These are phyloP conservation scores for Alternaria brassicicola DNA, from an alignment of 2,329 filamentous ascomycete genomes.

Conservation along the genomic window DNA sequence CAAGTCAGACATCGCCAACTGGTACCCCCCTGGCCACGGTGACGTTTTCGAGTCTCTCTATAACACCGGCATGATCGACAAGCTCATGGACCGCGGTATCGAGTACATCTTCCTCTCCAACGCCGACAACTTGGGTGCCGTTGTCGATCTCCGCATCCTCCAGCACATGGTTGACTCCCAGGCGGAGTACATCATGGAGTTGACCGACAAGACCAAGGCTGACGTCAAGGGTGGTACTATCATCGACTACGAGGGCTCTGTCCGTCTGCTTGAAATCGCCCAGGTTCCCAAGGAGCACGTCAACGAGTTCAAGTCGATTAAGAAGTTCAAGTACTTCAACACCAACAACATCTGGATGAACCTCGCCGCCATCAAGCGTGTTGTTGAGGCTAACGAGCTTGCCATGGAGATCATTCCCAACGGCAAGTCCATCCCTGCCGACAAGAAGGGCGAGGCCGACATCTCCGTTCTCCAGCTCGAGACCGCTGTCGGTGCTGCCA, in stretches of 20 bases:
- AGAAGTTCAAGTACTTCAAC: conserved; percentile 99
- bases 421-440: conserved; percentile 96
- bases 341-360: conserved; percentile 99
- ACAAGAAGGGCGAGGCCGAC: conserved; percentile 99
- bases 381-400: conserved; percentile 97
- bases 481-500: conserved; percentile 96
- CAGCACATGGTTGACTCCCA: conserved; percentile 99
- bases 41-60: conserved; percentile 99
- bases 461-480: conserved; percentile 97
- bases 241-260: conserved; percentile 97
- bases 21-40: conserved; percentile 99
- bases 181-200: conserved; percentile 99
- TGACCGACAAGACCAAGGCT: conserved; percentile 99
- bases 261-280: conserved; percentile 95
- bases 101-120: conserved; percentile 99
- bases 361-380: conserved; percentile 94
- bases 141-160: conserved; percentile 96
- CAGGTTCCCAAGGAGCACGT: conserved; percentile 99
- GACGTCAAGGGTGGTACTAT: conserved; percentile 99
- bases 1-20: conserved; percentile 88
- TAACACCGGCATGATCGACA: conserved; percentile 97
- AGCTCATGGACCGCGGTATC: conserved; percentile 92
- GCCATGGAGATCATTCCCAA: conserved; percentile 99
- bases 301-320: conserved; percentile 99
- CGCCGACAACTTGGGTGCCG: conserved; percentile 96